These are phyloP conservation scores for Pulveroboletus sp. DNA, from an alignment of 768 basidiomycete genomes.

Conservation along the genomic window DNA sequence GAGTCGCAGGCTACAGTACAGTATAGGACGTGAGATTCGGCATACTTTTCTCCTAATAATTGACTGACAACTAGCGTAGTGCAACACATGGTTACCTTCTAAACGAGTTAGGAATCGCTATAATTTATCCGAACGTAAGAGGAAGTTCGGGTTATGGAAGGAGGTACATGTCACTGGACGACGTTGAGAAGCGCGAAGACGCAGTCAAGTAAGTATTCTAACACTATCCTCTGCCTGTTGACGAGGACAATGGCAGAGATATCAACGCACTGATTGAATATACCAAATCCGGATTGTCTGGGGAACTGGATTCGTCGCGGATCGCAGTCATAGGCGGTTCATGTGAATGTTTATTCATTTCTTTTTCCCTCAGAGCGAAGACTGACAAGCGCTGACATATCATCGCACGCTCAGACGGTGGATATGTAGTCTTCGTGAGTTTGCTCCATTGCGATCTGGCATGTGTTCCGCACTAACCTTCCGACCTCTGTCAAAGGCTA, in stretches of 20 bases:
- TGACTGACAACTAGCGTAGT: conserved; percentile 13
- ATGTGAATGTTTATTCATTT: conserved; percentile 23
- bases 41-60: background rate
- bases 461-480: background rate
- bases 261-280: conserved; percentile 36
- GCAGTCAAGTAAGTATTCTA: conserved; percentile 34
- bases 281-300: conserved; percentile 29
- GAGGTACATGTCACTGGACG: conserved; percentile 36
- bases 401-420: conserved; percentile 28
- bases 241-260: conserved; percentile 25
- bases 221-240: background rate
- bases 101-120: conserved; percentile 37
- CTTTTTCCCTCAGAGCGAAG: background rate
- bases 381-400: background rate
- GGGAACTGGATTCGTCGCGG: conserved; percentile 32
- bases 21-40: conserved; percentile 27
- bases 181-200: conserved; percentile 40
- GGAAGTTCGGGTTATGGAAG: conserved; percentile 41
- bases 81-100: conserved; percentile 38
- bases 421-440: conserved; percentile 39
- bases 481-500: conserved; percentile 28
- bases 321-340: conserved; percentile 42
- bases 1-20: conserved; percentile 33
- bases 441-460: background rate
- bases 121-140: conserved; percentile 41